Evolutionary conservation across 73 alveolate species (phyloP).

Genomic region (Paramecium octaurelia): DNA sequence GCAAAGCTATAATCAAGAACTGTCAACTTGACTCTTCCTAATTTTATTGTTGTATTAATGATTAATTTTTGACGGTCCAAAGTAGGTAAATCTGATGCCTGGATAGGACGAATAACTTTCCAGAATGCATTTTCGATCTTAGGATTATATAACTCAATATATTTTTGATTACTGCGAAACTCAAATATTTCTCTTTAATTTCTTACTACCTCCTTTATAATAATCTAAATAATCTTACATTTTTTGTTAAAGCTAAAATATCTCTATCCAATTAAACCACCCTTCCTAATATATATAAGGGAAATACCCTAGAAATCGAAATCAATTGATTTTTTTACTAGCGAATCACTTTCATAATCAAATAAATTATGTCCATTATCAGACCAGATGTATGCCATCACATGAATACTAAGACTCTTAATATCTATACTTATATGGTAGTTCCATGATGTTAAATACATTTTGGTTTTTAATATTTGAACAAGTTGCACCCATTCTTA

Average conservation of each 20-base stretch:
- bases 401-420: background rate
- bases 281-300: background rate
- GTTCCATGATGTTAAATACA: background rate
- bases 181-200: constrained; percentile 24
- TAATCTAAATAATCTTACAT: background rate
- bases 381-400: constrained; percentile 31
- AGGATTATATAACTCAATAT: background rate
- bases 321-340: background rate
- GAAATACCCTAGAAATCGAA: constrained; percentile 29
- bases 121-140: background rate
- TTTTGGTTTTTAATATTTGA: background rate
- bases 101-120: background rate
- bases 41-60: background rate
- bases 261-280: constrained; percentile 11
- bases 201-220: constrained; percentile 19
- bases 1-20: constrained; percentile 49
- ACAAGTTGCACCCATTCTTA: constrained; percentile 10
- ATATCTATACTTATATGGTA: background rate
- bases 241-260: constrained; percentile 21
- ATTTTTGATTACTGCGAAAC: background rate
- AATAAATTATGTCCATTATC: constrained; percentile 48
- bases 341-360: constrained; percentile 28
- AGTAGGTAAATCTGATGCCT: constrained; percentile 32
- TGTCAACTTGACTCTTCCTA: constrained; percentile 32
- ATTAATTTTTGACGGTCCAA: background rate